These are phyloP conservation scores for Mucor piriformis DNA, from an alignment of 371 early-diverging fungal species.

Conservation along the genomic window DNA sequence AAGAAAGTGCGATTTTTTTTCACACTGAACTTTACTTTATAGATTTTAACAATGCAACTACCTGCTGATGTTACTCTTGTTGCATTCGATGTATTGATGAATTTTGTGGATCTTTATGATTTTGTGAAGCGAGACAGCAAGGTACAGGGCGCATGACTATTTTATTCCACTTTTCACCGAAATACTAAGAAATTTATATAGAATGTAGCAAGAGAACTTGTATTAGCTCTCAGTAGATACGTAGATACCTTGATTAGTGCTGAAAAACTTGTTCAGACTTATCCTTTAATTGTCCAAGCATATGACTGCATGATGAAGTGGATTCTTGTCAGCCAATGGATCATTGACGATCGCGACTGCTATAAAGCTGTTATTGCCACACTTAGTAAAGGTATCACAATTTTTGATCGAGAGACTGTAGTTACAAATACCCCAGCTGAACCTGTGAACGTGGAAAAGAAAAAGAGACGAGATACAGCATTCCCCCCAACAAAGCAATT, in stretches of 20 bases:
- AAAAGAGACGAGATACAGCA: conserved; percentile 48
- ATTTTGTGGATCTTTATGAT: conserved; percentile 67
- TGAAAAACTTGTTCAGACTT: conserved; percentile 49
- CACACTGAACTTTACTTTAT: no score
- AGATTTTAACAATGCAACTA: conserved; percentile 64
- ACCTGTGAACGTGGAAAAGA: conserved; percentile 35
- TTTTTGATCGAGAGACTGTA: conserved; percentile 57
- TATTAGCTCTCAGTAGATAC: conserved; percentile 70
- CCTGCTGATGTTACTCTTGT: conserved; percentile 69
- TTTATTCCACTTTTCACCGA: no score
- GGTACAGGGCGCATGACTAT: conserved; percentile 36
- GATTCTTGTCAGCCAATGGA: conserved; percentile 77
- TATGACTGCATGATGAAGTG: conserved; percentile 80
- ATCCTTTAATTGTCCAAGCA: conserved; percentile 67
- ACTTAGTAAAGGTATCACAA: conserved; percentile 70
- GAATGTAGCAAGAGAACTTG: conserved; percentile 74
- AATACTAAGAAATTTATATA: conserved; percentile 16
- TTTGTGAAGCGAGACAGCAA: conserved; percentile 71
- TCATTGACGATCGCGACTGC: conserved; percentile 70
- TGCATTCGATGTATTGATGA: conserved; percentile 73
- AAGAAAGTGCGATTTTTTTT: conserved; percentile 11
- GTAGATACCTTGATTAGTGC: conserved; percentile 63
- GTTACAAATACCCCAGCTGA: conserved; percentile 9
- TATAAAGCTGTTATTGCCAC: conserved; percentile 69
- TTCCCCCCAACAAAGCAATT: conserved; percentile 53